phyloP scores from a whole-genome alignment of 192 early-diverging fungal genomes.

The Phycomyces nitens region DNA sequence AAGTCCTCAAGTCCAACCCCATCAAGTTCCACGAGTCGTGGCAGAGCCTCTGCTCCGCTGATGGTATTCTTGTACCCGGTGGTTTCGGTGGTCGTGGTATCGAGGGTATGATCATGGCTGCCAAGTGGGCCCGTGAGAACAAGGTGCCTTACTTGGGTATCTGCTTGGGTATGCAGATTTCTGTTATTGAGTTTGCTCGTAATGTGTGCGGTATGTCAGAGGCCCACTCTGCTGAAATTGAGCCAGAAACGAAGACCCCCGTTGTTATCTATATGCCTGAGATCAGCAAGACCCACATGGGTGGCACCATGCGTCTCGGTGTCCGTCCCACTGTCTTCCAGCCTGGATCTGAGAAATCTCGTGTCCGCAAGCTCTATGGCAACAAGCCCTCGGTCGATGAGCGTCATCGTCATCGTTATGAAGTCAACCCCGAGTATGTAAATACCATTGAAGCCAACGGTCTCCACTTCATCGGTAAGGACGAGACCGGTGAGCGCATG shows the following conservation, averaged over 20 bases:
- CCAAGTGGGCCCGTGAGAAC: conserved; percentile 97
- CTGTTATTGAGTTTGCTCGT: conserved; percentile 96
- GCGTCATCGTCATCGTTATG: conserved; percentile 97
- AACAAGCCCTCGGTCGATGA: conserved; percentile 63
- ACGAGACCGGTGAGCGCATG: conserved; percentile 97
- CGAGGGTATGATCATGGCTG: conserved; percentile 93
- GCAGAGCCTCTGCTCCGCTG: conserved; percentile 81
- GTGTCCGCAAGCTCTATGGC: conserved; percentile 67
- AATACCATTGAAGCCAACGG: conserved; percentile 74
- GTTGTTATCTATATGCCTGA: conserved; percentile 99
- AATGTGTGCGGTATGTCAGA: conserved; percentile 78
- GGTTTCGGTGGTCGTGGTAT: conserved; percentile 96
- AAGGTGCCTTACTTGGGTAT: conserved; percentile 97
- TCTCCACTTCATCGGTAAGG: conserved; percentile 85
- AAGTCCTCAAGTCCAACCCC: conserved; percentile 71
- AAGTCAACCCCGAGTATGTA: conserved; percentile 91
- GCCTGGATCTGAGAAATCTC: conserved; percentile 58
- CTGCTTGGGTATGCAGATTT: conserved; percentile 96
- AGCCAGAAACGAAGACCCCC: conserved; percentile 61
- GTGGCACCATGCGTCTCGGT: conserved; percentile 97
- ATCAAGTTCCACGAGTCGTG: conserved; percentile 95
- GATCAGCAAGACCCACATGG: conserved; percentile 85
- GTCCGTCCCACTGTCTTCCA: conserved; percentile 78
- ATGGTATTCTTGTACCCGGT: conserved; percentile 96
- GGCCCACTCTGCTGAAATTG: conserved; percentile 88